Conservation (phyloP, 768 basidiomycete genomes). For the Panellus pusillus region DNA sequence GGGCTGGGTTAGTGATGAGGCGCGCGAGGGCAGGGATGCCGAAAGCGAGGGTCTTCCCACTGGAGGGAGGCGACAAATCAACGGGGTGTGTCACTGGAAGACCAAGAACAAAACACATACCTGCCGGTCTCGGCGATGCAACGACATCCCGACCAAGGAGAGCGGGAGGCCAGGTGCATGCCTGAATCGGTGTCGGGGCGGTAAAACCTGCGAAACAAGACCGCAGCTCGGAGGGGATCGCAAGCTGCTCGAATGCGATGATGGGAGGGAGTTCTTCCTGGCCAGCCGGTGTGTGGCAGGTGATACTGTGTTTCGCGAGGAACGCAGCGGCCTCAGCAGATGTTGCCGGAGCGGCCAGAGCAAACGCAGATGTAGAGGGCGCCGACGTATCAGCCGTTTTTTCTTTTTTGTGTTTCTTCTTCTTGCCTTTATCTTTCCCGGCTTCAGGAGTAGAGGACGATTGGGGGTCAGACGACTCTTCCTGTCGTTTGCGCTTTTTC, state of each 20-base stretch:
- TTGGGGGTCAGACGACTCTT: slow-evolving; percentile 17
- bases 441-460: slow-evolving; percentile 9
- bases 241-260: slow-evolving; percentile 71
- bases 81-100: not conserved
- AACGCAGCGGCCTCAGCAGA: slow-evolving; percentile 57
- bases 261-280: slow-evolving; percentile 58
- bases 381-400: slow-evolving; percentile 18
- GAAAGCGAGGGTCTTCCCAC: slow-evolving; percentile 96
- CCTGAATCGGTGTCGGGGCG: slow-evolving; percentile 93
- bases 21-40: slow-evolving; percentile 85
- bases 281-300: slow-evolving; percentile 57
- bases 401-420: slow-evolving; percentile 34
- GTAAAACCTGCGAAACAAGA: slow-evolving; percentile 70
- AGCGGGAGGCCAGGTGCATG: slow-evolving; percentile 91
- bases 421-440: slow-evolving; percentile 23
- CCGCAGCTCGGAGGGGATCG: slow-evolving; percentile 61
- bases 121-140: slow-evolving; percentile 97
- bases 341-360: slow-evolving; percentile 25
- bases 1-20: slow-evolving; percentile 45
- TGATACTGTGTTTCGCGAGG: slow-evolving; percentile 71
- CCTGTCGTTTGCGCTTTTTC: slow-evolving; percentile 41
- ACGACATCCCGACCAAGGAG: slow-evolving; percentile 84
- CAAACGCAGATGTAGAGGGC: slow-evolving; percentile 23
- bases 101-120: slow-evolving; percentile 32
- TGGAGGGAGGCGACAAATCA: slow-evolving; percentile 28